These are phyloP conservation scores for Fusarium secorum DNA, from an alignment of 2,329 filamentous ascomycete genomes.

Conservation along the genomic window DNA sequence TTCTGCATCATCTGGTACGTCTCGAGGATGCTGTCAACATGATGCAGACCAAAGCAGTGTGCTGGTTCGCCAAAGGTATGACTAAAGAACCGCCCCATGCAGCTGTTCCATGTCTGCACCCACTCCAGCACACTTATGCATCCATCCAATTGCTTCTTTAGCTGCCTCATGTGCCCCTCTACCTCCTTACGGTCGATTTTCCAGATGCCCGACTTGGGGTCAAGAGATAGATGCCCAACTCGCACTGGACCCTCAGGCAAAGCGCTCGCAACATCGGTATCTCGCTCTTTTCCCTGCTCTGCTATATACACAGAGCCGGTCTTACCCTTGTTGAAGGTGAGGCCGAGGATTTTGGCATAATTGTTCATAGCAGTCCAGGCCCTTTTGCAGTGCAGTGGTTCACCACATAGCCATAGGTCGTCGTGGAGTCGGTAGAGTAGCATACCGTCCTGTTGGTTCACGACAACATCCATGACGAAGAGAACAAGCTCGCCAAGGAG, in stretches of 20 bases:
- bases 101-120: not conserved
- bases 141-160: not conserved
- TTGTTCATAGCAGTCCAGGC: not conserved
- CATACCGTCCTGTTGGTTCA: not conserved
- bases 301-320: not conserved
- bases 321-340: not conserved
- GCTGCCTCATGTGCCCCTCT: not conserved
- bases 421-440: not conserved
- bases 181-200: not conserved
- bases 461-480: not conserved
- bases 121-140: not conserved
- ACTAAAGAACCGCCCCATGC: not conserved
- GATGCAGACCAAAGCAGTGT: not conserved
- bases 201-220: not conserved
- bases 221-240: not conserved
- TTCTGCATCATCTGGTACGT: not conserved
- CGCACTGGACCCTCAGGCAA: not conserved
- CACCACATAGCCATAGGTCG: not conserved
- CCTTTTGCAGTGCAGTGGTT: not conserved
- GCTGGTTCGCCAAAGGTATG: constrained; percentile 1
- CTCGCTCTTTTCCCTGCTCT: accelerated
- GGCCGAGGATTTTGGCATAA: not conserved
- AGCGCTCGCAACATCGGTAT: not conserved
- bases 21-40: not conserved
- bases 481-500: not conserved